A percentile compares a stretch with the other conserved stretches of the same genome.
phyloP scores from a whole-genome alignment of 176 grass and related monocot species.

The Calamus simplicifolius region DNA sequence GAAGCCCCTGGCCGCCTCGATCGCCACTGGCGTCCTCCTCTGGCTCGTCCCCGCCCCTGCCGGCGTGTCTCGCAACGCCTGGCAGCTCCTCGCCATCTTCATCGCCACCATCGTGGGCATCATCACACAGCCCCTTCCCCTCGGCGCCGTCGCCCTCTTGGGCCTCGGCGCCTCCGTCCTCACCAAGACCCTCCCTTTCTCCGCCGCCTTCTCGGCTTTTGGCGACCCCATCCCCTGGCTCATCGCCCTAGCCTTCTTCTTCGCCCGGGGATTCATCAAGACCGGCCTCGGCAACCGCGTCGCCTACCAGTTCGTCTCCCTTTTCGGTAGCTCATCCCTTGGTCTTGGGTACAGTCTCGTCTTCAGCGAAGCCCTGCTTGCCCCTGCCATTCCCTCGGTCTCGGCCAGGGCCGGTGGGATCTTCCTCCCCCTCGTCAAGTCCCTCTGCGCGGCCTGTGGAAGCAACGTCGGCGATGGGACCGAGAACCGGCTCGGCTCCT shows the following conservation, averaged over 20 bases:
- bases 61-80: slow-evolving; percentile 71
- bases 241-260: slow-evolving; percentile 99
- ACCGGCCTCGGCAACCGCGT: slow-evolving; percentile 77
- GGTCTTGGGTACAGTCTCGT: slow-evolving; percentile 92
- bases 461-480: slow-evolving; percentile 71
- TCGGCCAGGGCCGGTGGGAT: slow-evolving; percentile 78
- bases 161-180: slow-evolving; percentile 88
- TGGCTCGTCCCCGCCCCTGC: slow-evolving; percentile 70
- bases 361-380: slow-evolving; percentile 85
- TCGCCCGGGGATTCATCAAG: slow-evolving; percentile 92
- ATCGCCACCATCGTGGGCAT: slow-evolving; percentile 95
- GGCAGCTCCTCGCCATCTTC: slow-evolving; percentile 89
- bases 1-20: slow-evolving; percentile 48
- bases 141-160: slow-evolving; percentile 86
- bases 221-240: slow-evolving; percentile 97
- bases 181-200: slow-evolving; percentile 76
- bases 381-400: slow-evolving; percentile 87
- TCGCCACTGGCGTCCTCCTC: slow-evolving; percentile 54
- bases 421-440: slow-evolving; percentile 88
- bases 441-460: slow-evolving; percentile 72
- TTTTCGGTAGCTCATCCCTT: slow-evolving; percentile 71
- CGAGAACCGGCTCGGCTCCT: slow-evolving; percentile 57
- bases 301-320: slow-evolving; percentile 83
- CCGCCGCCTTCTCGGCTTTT: slow-evolving; percentile 87
- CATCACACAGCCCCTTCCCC: slow-evolving; percentile 89